These are phyloP conservation scores for Solanum peruvianum DNA, from an alignment of 257 asterid species.

Conservation along the genomic window DNA sequence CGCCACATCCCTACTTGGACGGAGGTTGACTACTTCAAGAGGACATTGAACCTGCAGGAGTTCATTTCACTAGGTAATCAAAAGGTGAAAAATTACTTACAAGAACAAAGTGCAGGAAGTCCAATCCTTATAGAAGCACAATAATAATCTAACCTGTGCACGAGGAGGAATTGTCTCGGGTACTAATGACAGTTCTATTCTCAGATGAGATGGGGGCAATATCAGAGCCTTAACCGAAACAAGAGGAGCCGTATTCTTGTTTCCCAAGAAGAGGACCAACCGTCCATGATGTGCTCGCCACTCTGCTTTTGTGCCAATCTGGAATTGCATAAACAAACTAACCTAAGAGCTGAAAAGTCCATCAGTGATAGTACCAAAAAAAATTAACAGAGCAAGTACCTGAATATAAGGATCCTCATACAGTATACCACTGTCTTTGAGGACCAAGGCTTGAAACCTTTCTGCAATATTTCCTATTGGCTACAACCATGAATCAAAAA, in stretches of 20 bases:
- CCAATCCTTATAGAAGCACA: background rate
- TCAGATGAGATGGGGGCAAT: constrained; percentile 75
- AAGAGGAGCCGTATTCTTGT: constrained; percentile 74
- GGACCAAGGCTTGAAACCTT: constrained; percentile 71
- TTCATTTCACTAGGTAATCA: background rate
- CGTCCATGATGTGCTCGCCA: constrained; percentile 91
- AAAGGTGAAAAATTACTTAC: background rate
- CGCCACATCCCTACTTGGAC: constrained; percentile 86
- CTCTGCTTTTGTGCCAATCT: constrained; percentile 97
- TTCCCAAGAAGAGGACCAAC: constrained; percentile 86
- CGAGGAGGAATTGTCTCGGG: constrained; percentile 95
- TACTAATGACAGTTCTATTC: constrained; percentile 66
- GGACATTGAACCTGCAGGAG: constrained; percentile 77
- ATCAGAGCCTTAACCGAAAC: constrained; percentile 69
- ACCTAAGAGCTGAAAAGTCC: background rate
- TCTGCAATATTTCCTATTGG: constrained; percentile 81
- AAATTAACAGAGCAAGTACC: constrained; percentile 26
- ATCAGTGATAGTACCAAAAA: background rate
- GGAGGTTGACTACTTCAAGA: constrained; percentile 74
- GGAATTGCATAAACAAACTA: constrained; percentile 6
- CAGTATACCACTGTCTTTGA: constrained; percentile 90
- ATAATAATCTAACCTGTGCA: constrained; percentile 53
- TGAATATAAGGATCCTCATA: constrained; percentile 91
- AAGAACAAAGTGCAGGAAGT: background rate
- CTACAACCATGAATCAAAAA: constrained; percentile 24